These are phyloP conservation scores for Pelomyxa schiedti DNA, from an alignment of 78 protist species.

Conservation along the genomic window DNA sequence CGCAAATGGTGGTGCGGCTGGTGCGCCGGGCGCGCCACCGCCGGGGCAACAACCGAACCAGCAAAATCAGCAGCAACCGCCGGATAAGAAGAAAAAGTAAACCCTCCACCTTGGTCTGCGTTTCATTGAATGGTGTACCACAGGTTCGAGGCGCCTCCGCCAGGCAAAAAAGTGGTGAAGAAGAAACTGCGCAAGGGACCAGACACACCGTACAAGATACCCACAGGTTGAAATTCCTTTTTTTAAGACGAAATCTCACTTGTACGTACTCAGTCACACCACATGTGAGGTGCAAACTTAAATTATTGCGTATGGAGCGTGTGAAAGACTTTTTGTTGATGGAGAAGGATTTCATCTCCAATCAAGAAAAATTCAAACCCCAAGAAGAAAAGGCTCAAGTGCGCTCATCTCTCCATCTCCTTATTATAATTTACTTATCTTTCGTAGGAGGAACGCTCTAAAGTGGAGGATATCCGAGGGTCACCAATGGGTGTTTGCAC, in stretches of 20 bases:
- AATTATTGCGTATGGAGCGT: constrained; percentile 86
- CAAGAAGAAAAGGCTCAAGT: constrained; percentile 74
- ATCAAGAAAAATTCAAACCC: constrained; percentile 83
- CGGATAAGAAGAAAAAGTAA: neutral
- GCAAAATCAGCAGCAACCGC: neutral
- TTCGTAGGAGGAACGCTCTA: constrained; percentile 54
- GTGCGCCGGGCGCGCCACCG: neutral
- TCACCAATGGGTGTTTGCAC: constrained; percentile 94
- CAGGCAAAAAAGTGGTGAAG: neutral
- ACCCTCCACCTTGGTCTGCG: neutral
- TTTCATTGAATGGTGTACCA: neutral
- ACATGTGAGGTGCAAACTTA: constrained; percentile 79
- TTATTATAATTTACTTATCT: neutral
- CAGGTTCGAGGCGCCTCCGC: neutral
- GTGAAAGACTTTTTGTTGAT: constrained; percentile 93
- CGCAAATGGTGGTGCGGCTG: neutral
- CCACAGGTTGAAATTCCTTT: no score
- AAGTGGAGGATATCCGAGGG: constrained; percentile 96
- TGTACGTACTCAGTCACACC: constrained; percentile 85
- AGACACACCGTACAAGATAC: constrained; percentile 5
- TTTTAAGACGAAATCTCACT: neutral
- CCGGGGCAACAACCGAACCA: neutral
- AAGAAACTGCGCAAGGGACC: neutral
- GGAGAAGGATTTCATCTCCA: constrained; percentile 96
- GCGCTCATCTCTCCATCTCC: neutral